These are phyloP conservation scores for Flammula alnicola DNA, from an alignment of 1,284 basidiomycete genomes.

Conservation along the genomic window DNA sequence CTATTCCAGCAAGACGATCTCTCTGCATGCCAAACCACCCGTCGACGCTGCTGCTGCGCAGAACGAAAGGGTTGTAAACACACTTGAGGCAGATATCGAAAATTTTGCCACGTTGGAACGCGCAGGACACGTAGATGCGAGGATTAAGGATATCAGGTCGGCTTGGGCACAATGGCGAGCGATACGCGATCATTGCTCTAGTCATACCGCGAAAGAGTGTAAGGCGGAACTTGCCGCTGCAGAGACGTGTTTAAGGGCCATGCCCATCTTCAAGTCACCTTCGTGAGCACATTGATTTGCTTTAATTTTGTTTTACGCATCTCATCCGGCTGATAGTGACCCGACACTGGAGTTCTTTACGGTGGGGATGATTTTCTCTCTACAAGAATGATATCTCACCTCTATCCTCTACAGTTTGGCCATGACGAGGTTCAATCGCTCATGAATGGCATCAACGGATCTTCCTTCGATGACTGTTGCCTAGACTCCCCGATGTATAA, in stretches of 20 bases:
- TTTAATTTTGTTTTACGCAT: not conserved
- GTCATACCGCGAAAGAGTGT: constrained; percentile 5
- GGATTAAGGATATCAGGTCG: constrained; percentile 15
- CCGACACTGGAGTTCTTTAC: constrained; percentile 23
- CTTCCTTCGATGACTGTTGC: constrained; percentile 6
- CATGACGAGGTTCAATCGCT: constrained; percentile 24
- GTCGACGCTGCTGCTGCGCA: too few species aligned
- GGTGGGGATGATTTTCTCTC: constrained; percentile 1
- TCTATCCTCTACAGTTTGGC: constrained; percentile 19
- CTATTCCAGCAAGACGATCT: constrained; percentile 3
- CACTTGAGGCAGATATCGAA: constrained; percentile 4
- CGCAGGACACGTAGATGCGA: constrained; percentile 8
- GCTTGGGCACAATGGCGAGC: constrained; percentile 16
- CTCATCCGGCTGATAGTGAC: constrained; percentile 8
- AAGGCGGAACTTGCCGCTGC: constrained; percentile 2
- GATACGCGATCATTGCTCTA: constrained; percentile 5
- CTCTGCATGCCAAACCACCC: too few species aligned
- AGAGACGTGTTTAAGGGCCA: constrained; percentile 12
- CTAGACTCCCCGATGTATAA: constrained; percentile 8
- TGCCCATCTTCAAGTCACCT: constrained; percentile 20
- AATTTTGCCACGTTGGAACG: not conserved
- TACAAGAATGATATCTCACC: not conserved
- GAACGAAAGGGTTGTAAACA: not conserved
- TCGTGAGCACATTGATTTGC: constrained; percentile 13
- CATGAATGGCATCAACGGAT: constrained; percentile 17